A percentile compares a stretch with the other conserved stretches of the same genome.
These are phyloP conservation scores for Trametes meyenii DNA, from an alignment of 768 basidiomycete species.

Conservation along the genomic window DNA sequence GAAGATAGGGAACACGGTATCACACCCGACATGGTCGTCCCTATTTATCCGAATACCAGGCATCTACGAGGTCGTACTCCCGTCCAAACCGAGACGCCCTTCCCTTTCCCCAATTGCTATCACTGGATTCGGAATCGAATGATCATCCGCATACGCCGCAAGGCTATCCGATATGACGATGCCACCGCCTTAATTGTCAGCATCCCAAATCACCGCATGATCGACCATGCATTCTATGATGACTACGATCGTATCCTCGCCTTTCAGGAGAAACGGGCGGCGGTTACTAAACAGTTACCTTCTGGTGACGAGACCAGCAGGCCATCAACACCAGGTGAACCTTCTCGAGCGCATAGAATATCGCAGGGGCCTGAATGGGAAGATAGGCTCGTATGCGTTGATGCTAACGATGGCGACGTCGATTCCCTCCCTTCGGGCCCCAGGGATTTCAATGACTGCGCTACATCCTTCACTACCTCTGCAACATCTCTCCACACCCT, in stretches of 20 bases:
- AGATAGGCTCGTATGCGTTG: background rate
- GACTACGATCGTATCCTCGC: background rate
- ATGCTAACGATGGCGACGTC: background rate
- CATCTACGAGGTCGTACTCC: background rate
- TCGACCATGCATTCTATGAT: background rate
- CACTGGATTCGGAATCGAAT: background rate
- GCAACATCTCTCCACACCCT: background rate
- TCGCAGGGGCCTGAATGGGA: background rate
- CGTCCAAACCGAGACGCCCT: background rate
- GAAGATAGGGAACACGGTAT: background rate
- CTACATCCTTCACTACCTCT: background rate
- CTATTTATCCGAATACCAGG: conserved; percentile 3
- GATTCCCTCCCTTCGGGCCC: background rate
- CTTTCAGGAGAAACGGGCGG: background rate
- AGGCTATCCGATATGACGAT: background rate
- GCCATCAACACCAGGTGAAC: background rate
- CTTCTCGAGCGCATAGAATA: background rate
- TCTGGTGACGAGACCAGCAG: background rate
- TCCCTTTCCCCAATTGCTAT: conserved; percentile 15
- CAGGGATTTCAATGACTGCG: background rate
- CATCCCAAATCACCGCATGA: background rate
- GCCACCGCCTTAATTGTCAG: background rate
- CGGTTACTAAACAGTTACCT: background rate
- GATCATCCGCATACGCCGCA: background rate
- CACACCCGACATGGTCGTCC: conserved; percentile 15